Base-by-base conservation (phyloP, 495 filamentous ascomycete genomes). In the Talaromyces adpressus region DNA sequence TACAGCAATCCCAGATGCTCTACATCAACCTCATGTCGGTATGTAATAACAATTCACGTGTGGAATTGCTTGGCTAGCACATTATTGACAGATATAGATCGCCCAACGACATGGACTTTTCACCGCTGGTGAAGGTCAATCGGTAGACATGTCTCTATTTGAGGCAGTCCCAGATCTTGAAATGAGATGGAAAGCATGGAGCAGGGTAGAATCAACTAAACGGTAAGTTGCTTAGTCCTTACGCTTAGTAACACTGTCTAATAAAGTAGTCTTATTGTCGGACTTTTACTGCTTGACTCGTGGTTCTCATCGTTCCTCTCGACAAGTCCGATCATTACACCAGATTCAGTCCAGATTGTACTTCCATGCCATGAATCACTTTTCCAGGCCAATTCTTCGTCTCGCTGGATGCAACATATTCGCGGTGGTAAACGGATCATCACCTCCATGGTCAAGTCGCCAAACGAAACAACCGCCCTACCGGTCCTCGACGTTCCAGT, bases 161-260 rank as follows among this genome's bases (percentile, higher is more conserved):
- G 76, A 81, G 30, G 69, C 72, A 16, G 71, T 82, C 3, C 69
- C 75, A 7, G 79, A 82, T 68, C 72, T 79, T 20, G 81, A 82
- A 34, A 70, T 73, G 53, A 69, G 79, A 68, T 84, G 81, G 81
- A 82, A 82, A 63, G 77, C 79, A 4, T 84, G 81, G 81, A 76
- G 75, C 63, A 79, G 75, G 56, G 75, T 84, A 6, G 81, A 84
- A 68, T 80, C 76, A 27, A 73, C 72, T 0, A 84, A 84, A 52
- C 71, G 79, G 80, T 81, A 62, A 62, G 72, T 61, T 4, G 16
- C 1, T 29, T 11, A 12, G 11, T 25, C 16, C 16, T n/a, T 5
- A 6, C 9, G 8, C 0, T 41, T 12, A 41, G 6, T 0, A 8
- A 14, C n/a, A 8, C 20, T 59, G 5, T 59, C 57, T 59, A 41